phyloP scores from a whole-genome alignment of 805 yeast species.

The Pichia deserticola region DNA sequence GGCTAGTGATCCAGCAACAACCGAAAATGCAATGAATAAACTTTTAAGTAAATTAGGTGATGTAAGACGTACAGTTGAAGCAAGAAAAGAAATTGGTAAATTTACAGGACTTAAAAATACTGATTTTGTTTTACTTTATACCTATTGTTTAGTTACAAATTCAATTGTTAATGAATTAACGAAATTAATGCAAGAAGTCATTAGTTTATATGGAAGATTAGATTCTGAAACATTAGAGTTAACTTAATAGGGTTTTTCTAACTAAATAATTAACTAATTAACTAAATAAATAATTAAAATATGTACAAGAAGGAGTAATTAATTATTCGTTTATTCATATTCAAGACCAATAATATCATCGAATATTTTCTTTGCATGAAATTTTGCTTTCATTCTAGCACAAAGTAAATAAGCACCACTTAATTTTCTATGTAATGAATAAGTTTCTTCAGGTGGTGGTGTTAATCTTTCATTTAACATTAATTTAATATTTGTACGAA shows the following conservation, averaged over 20 bases:
- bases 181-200: conserved; percentile 45
- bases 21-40: conserved; percentile 65
- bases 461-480: conserved; percentile 89
- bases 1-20: conserved; percentile 70
- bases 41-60: conserved; percentile 58
- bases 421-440: conserved; percentile 89
- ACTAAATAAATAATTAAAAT: background rate
- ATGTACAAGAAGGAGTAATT: background rate
- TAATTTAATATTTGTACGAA: conserved; percentile 74
- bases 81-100: conserved; percentile 20
- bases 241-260: background rate
- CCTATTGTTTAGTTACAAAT: conserved; percentile 65
- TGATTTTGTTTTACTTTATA: conserved; percentile 70
- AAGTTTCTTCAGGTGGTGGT: conserved; percentile 98
- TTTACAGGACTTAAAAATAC: conserved; percentile 42
- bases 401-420: conserved; percentile 91
- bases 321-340: conserved; percentile 12
- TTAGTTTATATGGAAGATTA: conserved; percentile 57
- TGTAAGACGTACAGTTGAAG: conserved; percentile 35
- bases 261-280: background rate
- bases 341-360: conserved; percentile 61
- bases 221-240: conserved; percentile 54
- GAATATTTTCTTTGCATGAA: conserved; percentile 75
- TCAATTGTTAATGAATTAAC: conserved; percentile 61
- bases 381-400: conserved; percentile 74